A percentile compares a stretch with the other conserved stretches of the same genome.
These are phyloP conservation scores for Cladophialophora psammophila DNA, from an alignment of 2,329 filamentous ascomycete species.

Conservation along the genomic window DNA sequence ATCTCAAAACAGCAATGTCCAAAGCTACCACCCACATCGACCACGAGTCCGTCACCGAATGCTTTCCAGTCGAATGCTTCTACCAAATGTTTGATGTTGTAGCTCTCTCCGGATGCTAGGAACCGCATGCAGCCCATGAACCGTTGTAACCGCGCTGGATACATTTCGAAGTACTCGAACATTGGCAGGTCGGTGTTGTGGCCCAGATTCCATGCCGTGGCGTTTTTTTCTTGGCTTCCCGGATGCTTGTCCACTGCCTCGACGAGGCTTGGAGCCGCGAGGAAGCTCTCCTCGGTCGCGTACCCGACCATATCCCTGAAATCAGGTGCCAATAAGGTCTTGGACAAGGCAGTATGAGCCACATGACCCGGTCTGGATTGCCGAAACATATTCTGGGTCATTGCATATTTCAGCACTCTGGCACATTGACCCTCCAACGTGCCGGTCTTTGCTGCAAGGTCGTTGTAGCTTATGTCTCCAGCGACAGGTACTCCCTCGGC, in stretches of 20 bases:
- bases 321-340: slow-evolving; percentile 48
- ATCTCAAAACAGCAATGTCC: slow-evolving; percentile 66
- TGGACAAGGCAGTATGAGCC: slow-evolving; percentile 64
- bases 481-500: slow-evolving; percentile 40
- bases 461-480: slow-evolving; percentile 34
- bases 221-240: slow-evolving; percentile 31
- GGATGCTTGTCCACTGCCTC: slow-evolving; percentile 40
- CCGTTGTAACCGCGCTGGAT: slow-evolving; percentile 42
- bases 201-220: slow-evolving; percentile 45
- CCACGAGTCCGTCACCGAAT: slow-evolving; percentile 34
- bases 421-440: slow-evolving; percentile 39
- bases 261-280: slow-evolving; percentile 37
- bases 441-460: slow-evolving; percentile 35
- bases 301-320: slow-evolving; percentile 62
- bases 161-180: slow-evolving; percentile 45
- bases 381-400: slow-evolving; percentile 43
- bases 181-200: slow-evolving; percentile 42
- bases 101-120: slow-evolving; percentile 26
- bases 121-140: slow-evolving; percentile 30
- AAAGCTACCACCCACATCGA: slow-evolving; percentile 60
- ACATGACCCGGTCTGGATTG: slow-evolving; percentile 46
- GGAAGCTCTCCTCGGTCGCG: slow-evolving; percentile 47
- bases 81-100: slow-evolving; percentile 34
- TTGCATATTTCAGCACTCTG: slow-evolving; percentile 43
- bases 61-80: slow-evolving; percentile 37